phyloP scores from a whole-genome alignment of 768 basidiomycete species.

The Rhodotorula toruloides region DNA sequence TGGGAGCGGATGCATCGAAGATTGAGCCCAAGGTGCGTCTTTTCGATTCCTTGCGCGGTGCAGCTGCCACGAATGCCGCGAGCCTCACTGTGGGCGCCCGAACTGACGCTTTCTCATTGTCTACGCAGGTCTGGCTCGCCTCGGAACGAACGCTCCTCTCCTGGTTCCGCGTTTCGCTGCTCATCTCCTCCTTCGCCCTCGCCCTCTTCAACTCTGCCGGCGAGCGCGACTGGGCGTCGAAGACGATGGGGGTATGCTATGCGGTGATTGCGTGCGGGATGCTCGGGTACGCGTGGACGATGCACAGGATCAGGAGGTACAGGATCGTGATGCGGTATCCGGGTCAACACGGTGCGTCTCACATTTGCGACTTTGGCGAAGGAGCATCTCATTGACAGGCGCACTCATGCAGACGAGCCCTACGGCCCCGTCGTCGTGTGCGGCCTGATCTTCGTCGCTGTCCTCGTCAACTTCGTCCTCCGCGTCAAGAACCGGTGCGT shows the following conservation, averaged over 20 bases:
- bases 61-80: neutral
- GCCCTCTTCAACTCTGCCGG: constrained; percentile 76
- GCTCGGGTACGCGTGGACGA: constrained; percentile 73
- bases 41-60: neutral
- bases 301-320: constrained; percentile 82
- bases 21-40: constrained; percentile 36
- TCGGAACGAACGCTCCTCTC: constrained; percentile 66
- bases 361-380: constrained; percentile 73
- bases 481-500: constrained; percentile 50
- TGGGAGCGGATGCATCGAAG: constrained; percentile 31
- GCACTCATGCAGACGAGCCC: constrained; percentile 59
- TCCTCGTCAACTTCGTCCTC: constrained; percentile 80
- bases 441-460: constrained; percentile 72
- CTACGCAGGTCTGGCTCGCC: constrained; percentile 37
- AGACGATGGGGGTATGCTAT: constrained; percentile 72
- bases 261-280: constrained; percentile 69
- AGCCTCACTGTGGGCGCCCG: neutral
- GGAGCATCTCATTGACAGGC: constrained; percentile 79
- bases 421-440: constrained; percentile 79
- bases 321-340: constrained; percentile 86
- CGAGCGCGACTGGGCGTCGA: constrained; percentile 54
- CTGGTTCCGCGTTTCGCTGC: constrained; percentile 78
- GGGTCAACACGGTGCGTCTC: constrained; percentile 71
- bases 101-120: neutral
- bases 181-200: constrained; percentile 76